A percentile compares a stretch with the other conserved stretches of the same genome.
phyloP scores from a whole-genome alignment of 2,329 filamentous ascomycete genomes.

The Alternaria novae-zelandiae region DNA sequence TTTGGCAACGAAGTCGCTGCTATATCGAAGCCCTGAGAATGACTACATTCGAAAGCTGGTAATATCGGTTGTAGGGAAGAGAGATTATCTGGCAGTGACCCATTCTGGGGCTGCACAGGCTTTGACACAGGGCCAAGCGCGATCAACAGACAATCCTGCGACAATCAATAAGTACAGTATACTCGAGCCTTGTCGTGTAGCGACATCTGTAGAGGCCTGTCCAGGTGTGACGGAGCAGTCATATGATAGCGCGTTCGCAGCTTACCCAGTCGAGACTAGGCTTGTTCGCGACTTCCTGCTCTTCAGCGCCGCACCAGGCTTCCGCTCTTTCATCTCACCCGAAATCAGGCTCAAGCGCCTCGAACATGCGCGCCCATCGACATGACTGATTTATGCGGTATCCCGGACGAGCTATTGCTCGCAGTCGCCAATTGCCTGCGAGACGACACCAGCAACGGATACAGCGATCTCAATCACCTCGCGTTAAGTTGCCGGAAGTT shows the following conservation, averaged over 20 bases:
- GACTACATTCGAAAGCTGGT: not conserved
- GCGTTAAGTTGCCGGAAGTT: not conserved
- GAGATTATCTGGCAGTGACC: not conserved
- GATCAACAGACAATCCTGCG: not conserved
- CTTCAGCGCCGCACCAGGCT: not conserved
- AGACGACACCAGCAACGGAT: not conserved
- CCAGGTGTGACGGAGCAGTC: too few species aligned
- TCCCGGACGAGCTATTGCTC: not conserved
- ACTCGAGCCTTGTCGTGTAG: not conserved
- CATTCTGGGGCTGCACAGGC: not conserved
- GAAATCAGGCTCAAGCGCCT: too few species aligned
- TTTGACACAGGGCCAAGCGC: not conserved
- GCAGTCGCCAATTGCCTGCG: not conserved
- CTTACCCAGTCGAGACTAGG: constrained; percentile 1
- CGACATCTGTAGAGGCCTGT: too few species aligned
- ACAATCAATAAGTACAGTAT: not conserved
- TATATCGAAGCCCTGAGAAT: not conserved
- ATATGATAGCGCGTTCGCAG: not conserved
- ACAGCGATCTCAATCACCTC: not conserved
- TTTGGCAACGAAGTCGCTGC: not conserved
- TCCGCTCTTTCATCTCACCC: not conserved
- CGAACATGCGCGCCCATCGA: not conserved
- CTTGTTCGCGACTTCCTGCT: not conserved
- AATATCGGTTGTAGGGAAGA: not conserved
- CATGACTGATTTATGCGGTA: not conserved